phyloP scores from a whole-genome alignment of 768 basidiomycete species.

The Kwoniella sp. region DNA sequence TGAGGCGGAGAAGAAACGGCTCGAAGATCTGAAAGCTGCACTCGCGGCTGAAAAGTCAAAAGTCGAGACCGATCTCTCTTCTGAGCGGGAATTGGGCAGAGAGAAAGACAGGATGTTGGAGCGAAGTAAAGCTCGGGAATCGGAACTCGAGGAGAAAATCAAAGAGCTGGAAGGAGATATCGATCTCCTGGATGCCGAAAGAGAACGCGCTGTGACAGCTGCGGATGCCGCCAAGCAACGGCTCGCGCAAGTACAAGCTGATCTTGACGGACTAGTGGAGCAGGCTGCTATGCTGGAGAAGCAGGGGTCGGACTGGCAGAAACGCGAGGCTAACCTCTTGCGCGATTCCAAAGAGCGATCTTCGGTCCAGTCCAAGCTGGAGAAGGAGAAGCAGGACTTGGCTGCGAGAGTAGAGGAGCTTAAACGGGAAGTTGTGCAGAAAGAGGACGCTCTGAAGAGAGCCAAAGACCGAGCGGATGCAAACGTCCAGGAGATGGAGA shows the following conservation, averaged over 20 bases:
- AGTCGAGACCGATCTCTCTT: constrained; percentile 77
- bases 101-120: constrained; percentile 84
- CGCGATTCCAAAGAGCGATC: constrained; percentile 66
- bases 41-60: constrained; percentile 81
- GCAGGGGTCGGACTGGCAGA: constrained; percentile 70
- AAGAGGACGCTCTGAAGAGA: constrained; percentile 77
- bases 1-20: constrained; percentile 72
- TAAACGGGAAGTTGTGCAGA: constrained; percentile 67
- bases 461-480: constrained; percentile 74
- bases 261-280: constrained; percentile 62
- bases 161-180: constrained; percentile 76
- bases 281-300: constrained; percentile 79
- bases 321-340: constrained; percentile 67
- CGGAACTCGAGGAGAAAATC: constrained; percentile 82
- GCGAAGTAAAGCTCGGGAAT: constrained; percentile 80
- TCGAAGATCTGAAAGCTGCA: constrained; percentile 78
- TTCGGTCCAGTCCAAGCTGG: constrained; percentile 65
- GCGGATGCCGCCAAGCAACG: constrained; percentile 34
- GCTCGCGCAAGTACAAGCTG: constrained; percentile 27
- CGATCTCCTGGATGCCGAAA: constrained; percentile 79
- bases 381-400: constrained; percentile 66
- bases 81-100: constrained; percentile 73
- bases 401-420: constrained; percentile 71
- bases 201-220: constrained; percentile 74
- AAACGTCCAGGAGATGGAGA: constrained; percentile 68